These are phyloP conservation scores for Hypoxylon sp. DNA, from an alignment of 2,329 filamentous ascomycete species.

Conservation along the genomic window DNA sequence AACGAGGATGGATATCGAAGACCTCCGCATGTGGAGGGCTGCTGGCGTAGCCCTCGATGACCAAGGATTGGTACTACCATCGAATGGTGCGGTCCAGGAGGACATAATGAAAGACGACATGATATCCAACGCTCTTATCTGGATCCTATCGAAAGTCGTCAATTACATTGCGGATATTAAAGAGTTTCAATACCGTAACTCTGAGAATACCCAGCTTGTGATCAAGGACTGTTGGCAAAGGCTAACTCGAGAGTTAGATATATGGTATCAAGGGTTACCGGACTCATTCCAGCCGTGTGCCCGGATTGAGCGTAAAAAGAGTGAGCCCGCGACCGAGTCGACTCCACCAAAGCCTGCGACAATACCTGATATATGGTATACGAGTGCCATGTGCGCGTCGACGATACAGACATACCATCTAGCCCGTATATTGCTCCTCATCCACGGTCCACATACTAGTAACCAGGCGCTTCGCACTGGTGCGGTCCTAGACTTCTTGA, in stretches of 20 bases:
- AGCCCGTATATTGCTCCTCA: conserved; percentile 2
- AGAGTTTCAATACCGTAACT: background rate
- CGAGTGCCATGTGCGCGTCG: conserved; percentile 10
- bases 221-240: background rate
- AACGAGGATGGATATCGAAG: conserved; percentile 4
- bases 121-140: conserved; percentile 6
- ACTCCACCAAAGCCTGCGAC: conserved; percentile 5
- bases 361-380: conserved; percentile 11
- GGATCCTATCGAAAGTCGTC: conserved; percentile 1
- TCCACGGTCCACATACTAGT: conserved; percentile 4
- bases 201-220: background rate
- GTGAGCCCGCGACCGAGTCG: conserved; percentile 9
- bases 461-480: background rate
- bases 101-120: conserved; percentile 1
- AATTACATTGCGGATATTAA: conserved; percentile 3
- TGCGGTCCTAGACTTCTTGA: background rate
- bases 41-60: background rate
- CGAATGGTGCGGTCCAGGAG: background rate
- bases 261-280: background rate
- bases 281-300: background rate
- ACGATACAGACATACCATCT: conserved; percentile 10
- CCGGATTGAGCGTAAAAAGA: background rate
- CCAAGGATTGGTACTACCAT: background rate
- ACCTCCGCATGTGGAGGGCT: conserved; percentile 1
- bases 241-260: conserved; percentile 1